These are phyloP conservation scores for Hortaea werneckii DNA, from an alignment of 2,329 filamentous ascomycete species.

Conservation along the genomic window DNA sequence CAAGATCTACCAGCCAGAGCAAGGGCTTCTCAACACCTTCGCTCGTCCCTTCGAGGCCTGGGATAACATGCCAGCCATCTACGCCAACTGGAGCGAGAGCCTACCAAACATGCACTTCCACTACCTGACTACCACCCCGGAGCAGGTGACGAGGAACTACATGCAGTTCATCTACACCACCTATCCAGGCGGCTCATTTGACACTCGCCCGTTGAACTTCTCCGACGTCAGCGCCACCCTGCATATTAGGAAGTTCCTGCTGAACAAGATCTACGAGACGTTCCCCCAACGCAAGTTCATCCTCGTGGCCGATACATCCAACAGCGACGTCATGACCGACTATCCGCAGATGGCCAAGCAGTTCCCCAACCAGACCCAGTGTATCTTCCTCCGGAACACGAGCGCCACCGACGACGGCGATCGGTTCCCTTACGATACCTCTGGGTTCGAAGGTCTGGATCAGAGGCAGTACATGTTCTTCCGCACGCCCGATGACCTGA, in stretches of 20 bases:
- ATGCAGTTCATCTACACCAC: constrained; percentile 71
- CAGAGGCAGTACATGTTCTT: constrained; percentile 73
- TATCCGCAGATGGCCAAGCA: constrained; percentile 45
- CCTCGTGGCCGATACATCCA: constrained; percentile 65
- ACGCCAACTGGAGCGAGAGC: constrained; percentile 61
- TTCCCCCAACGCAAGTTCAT: constrained; percentile 68
- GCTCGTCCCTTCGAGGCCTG: constrained; percentile 59
- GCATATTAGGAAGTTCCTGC: constrained; percentile 57
- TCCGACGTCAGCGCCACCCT: constrained; percentile 63
- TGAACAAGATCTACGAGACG: constrained; percentile 63
- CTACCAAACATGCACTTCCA: constrained; percentile 65
- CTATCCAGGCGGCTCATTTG: constrained; percentile 67
- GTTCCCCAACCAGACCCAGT: constrained; percentile 62
- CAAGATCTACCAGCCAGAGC: constrained; percentile 66
- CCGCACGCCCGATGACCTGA: constrained; percentile 58
- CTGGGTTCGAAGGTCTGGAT: constrained; percentile 57
- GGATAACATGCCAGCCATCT: constrained; percentile 73
- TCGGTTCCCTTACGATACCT: constrained; percentile 66
- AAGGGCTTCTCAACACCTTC: constrained; percentile 68
- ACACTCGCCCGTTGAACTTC: constrained; percentile 70
- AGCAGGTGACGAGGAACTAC: constrained; percentile 67
- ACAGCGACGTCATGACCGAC: constrained; percentile 63
- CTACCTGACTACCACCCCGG: constrained; percentile 71
- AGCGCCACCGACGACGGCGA: constrained; percentile 56
- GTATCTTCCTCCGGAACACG: constrained; percentile 68